phyloP scores from a whole-genome alignment of 768 basidiomycete genomes.

The Trametes villosa region DNA sequence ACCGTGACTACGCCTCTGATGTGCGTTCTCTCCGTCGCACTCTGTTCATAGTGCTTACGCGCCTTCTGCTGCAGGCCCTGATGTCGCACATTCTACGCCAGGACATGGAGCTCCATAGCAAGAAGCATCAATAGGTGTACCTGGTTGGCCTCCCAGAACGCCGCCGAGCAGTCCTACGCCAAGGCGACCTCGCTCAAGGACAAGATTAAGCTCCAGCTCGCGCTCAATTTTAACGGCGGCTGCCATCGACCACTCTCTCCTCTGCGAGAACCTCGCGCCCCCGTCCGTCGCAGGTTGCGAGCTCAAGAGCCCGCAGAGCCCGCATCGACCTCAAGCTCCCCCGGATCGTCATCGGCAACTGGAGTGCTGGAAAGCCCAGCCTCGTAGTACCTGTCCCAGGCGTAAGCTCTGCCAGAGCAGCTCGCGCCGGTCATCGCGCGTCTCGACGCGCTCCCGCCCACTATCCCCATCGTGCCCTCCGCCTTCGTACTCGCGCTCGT shows the following conservation, averaged over 20 bases:
- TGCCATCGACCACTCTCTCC: conserved; percentile 95
- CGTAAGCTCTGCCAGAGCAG: conserved; percentile 41
- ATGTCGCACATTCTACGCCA: conserved; percentile 90
- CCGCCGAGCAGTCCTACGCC: conserved; percentile 79
- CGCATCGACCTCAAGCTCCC: conserved; percentile 53
- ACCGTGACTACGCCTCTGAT: conserved; percentile 82
- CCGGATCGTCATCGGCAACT: conserved; percentile 54
- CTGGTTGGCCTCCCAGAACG: conserved; percentile 91
- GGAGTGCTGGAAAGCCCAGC: conserved; percentile 52
- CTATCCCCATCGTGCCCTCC: conserved; percentile 20
- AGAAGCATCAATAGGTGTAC: conserved; percentile 95
- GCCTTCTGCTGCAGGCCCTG: conserved; percentile 52
- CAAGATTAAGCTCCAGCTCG: conserved; percentile 85
- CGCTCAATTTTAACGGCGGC: conserved; percentile 96
- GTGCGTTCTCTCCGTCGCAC: conserved; percentile 43
- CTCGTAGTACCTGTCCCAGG: conserved; percentile 56
- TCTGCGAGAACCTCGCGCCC: conserved; percentile 94
- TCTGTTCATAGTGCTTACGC: neutral
- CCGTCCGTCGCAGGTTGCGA: conserved; percentile 50
- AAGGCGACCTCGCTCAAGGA: conserved; percentile 72
- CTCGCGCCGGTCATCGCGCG: conserved; percentile 13
- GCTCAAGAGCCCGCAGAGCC: conserved; percentile 42
- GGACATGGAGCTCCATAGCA: conserved; percentile 95
- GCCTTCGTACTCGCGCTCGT: conserved; percentile 23
- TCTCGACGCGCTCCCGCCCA: conserved; percentile 18